Base-by-base conservation (phyloP, 2,329 filamentous ascomycete genomes). In the Microsporum ferrugineum region DNA sequence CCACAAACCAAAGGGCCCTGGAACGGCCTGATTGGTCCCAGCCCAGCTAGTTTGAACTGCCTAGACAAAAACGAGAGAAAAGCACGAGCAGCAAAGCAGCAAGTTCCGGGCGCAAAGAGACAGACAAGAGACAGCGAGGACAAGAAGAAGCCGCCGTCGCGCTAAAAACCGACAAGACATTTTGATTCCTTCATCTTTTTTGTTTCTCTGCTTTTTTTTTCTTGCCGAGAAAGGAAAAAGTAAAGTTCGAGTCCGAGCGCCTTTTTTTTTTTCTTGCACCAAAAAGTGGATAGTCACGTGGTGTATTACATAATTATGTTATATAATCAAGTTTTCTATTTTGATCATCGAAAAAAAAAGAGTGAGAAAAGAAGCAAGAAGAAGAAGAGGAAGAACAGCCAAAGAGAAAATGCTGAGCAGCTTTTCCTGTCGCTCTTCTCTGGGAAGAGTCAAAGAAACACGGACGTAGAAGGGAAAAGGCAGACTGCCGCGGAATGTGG, bases 401-500 rank as follows among this genome's bases (percentile, higher is more conserved):
- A n/a, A 43, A n/a, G 39, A n/a, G 7, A n/a, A 43, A 5, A 55
- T 36, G 51, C 31, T 17, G 33, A 10, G 14, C 45, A 29, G 45
- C 23, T 1, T 8, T 51, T 33, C 17, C 23, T 8, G 27, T 51
- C 45, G 45, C 45, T 36, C 33, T n/a, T 17, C 51, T 55, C 51
- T 55, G 31, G 33, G 8, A 29, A 6, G 10, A 31, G 36, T 14
- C 8, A 7, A 23, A 31, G 6, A 36, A 55, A 29, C 2, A 10
- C 51, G 3, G 5, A 14, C 51, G 8, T 31, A 33, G 39, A 8
- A 39, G 53, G 34, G 31, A 33, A 34, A 57, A 45, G 51, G 34
- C 43, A 60, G n/a, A 23, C 29, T 34, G 12, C 41, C 43, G 17
- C 17, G 17, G 31, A 45, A 62, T 68, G 59, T 68, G 69, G 66